Percentiles rank a stretch among this genome's conserved stretches.
phyloP scores from a whole-genome alignment of 202 grass and related monocot genomes.

The Setaria viridis region DNA sequence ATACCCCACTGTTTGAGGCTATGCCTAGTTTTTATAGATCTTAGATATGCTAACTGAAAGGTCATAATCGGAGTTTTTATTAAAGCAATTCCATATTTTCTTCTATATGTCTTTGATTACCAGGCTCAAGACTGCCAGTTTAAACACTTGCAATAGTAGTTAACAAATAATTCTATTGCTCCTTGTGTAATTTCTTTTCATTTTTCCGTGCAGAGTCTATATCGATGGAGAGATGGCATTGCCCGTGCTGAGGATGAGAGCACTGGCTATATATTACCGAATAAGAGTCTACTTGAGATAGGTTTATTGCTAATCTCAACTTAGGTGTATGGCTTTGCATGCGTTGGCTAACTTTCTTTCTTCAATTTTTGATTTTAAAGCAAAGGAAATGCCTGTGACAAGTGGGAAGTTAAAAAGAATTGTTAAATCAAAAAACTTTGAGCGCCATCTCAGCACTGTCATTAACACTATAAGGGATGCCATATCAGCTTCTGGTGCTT shows the following conservation, averaged over 20 bases:
- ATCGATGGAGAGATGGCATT: conserved; percentile 84
- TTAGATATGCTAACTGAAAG: conserved; percentile 15
- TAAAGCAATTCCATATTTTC: neutral
- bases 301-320: conserved; percentile 51
- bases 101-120: conserved; percentile 25
- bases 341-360: conserved; percentile 40
- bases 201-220: conserved; percentile 71
- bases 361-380: conserved; percentile 59
- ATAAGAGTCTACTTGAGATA: conserved; percentile 91
- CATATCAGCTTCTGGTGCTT: conserved; percentile 67
- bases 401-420: conserved; percentile 68
- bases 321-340: conserved; percentile 39
- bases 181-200: conserved; percentile 32
- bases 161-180: conserved; percentile 14
- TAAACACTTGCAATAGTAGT: conserved; percentile 23
- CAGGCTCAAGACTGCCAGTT: conserved; percentile 4
- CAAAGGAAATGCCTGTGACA: conserved; percentile 83
- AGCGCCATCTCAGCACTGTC: conserved; percentile 58
- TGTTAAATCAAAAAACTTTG: conserved; percentile 77
- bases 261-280: conserved; percentile 97
- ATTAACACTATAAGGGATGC: conserved; percentile 70
- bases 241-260: conserved; percentile 92
- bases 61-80: neutral
- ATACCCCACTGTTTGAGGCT: conserved; percentile 21
- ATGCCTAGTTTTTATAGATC: conserved; percentile 27